Evolutionary conservation across 805 yeast genomes (phyloP), one percentile per base, ranked within the genome.

Genomic region (Candida coleopterorum): DNA sequence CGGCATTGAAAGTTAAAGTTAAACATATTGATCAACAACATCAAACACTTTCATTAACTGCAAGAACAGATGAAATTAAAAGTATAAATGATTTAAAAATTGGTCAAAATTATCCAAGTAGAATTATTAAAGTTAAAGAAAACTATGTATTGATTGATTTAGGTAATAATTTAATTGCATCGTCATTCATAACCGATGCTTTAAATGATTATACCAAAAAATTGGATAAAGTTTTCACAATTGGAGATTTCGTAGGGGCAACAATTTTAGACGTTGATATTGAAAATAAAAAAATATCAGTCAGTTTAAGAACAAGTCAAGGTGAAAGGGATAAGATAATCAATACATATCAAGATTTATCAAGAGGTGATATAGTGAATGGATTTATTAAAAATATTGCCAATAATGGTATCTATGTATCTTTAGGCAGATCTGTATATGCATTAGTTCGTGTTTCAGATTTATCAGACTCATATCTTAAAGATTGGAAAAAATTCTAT

Each of bases 401-500:
- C 10, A 80, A 82, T 47, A 74, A 78, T 39, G 95, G 95, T 55
- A 58, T 90, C 18, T 86, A 82, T 54, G 82, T 90, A 34, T 71
- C 84, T 15, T 63, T 90, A 45, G 87, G 93, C 28, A 73, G 84
- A 44, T 64, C 70, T 1, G 66, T 85, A 18, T 76, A 75, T 47
- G 97, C 89, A 2, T 77, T 90, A 50, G 93, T 86, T 18, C 81
- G 86, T 51, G 79, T 87, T 34, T 60, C 82, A 29, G 89, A 89
- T 54, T 65, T 90, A 20, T 85, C 94, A 9, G 97, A 90, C 50
- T 69, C 82, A 1, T 85, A 65, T 49, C 63, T 87, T 53, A 83
- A 81, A 50, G 95, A 90, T 40, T 90, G 97, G 97, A 85, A 85
- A 66, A 79, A 78, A 44, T 74, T 70, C 44, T 86, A 72, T 72